Conservation (phyloP, 2,329 filamentous ascomycete genomes). For the Aureobasidium sp. region DNA sequence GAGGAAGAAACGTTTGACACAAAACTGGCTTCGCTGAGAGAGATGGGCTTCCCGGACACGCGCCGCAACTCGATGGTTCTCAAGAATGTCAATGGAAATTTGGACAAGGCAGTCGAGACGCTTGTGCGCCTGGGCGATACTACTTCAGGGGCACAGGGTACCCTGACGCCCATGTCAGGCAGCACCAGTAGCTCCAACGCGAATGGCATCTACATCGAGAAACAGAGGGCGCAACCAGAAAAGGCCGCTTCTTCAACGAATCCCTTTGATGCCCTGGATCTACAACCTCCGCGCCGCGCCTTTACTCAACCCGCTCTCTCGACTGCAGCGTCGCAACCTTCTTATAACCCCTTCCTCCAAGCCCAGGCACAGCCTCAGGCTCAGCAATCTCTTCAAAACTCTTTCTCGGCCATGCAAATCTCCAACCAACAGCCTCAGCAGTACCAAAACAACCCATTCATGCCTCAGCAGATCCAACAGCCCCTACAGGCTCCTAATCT, state of each 20-base stretch:
- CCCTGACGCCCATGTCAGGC: constrained; percentile 32
- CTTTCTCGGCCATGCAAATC: constrained; percentile 67
- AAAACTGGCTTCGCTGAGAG: constrained; percentile 69
- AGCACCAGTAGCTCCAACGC: constrained; percentile 37
- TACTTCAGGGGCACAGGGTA: constrained; percentile 33
- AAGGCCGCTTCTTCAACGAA: constrained; percentile 28
- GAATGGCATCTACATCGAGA: constrained; percentile 41
- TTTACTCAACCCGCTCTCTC: constrained; percentile 24
- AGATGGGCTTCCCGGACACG: constrained; percentile 88
- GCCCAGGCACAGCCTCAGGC: constrained; percentile 22
- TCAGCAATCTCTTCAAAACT: constrained; percentile 26
- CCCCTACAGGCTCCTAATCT: constrained; percentile 13
- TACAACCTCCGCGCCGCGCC: constrained; percentile 31
- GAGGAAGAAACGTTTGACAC: constrained; percentile 55
- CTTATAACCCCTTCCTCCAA: constrained; percentile 64
- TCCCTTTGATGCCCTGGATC: constrained; percentile 40
- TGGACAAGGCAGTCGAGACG: constrained; percentile 80
- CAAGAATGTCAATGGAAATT: constrained; percentile 73
- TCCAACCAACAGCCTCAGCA: constrained; percentile 30
- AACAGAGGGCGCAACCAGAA: constrained; percentile 26
- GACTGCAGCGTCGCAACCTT: constrained; percentile 22
- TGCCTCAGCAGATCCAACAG: constrained; percentile 23
- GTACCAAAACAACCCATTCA: constrained; percentile 26
- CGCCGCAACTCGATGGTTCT: constrained; percentile 75
- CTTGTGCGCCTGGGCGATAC: constrained; percentile 76